A percentile compares a stretch with the other conserved stretches of the same genome.
Conservation (phyloP, 352 stramenopile genomes). For the Phytophthora hybrid region DNA sequence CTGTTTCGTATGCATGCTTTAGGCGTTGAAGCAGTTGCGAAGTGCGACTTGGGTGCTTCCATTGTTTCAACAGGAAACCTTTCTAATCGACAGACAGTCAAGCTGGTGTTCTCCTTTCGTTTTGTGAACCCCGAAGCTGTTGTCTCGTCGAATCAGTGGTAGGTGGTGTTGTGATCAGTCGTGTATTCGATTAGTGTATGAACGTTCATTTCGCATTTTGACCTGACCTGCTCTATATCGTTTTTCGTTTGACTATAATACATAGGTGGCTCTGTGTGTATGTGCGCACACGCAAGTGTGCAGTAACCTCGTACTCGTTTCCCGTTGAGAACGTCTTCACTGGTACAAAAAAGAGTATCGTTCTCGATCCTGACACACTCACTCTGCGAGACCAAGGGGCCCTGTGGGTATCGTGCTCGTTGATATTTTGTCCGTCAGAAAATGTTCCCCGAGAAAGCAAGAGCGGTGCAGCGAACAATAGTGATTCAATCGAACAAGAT, state of each 20-base stretch:
- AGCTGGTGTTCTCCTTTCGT: constrained; percentile 32
- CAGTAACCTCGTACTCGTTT: constrained; percentile 48
- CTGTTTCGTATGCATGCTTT: neutral
- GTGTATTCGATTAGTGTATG: constrained; percentile 2
- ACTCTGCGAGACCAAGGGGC: constrained; percentile 33
- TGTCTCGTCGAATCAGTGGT: constrained; percentile 41
- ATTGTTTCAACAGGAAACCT: constrained; percentile 30
- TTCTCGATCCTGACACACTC: constrained; percentile 43
- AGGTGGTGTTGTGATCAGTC: constrained; percentile 2
- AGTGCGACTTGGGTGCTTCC: constrained; percentile 28
- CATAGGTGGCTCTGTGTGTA: constrained; percentile 45
- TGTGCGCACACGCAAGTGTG: constrained; percentile 40
- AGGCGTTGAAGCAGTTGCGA: constrained; percentile 43
- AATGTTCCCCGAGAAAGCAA: constrained; percentile 1
- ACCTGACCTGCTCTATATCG: constrained; percentile 4
- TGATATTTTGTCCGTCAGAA: constrained; percentile 47
- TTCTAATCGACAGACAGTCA: constrained; percentile 31
- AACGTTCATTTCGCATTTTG: constrained; percentile 6
- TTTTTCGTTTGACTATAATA: neutral
- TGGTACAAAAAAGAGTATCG: constrained; percentile 31
- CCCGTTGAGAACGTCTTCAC: constrained; percentile 31
- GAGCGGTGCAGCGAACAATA: neutral
- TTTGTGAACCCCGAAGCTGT: constrained; percentile 30
- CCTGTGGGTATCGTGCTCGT: constrained; percentile 47
- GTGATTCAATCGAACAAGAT: neutral